Evolutionary conservation across 176 grass and related monocot genomes (phyloP).

Genomic region (Musa troglodytarum): DNA sequence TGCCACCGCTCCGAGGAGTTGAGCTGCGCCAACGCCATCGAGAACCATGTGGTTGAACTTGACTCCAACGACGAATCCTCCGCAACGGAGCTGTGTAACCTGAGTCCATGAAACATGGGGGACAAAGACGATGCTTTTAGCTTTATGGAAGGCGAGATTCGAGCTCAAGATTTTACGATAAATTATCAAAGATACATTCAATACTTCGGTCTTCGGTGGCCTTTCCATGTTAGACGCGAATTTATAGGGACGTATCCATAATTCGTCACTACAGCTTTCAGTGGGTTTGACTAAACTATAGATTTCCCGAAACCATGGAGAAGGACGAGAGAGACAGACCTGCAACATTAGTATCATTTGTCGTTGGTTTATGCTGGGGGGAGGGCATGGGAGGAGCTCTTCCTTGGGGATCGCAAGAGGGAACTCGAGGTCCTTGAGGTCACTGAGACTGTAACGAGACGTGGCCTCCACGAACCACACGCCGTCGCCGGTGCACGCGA

Average conservation of each 20-base stretch:
- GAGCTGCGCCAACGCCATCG: slow-evolving; percentile 13
- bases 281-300: no score
- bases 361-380: slow-evolving; percentile 43
- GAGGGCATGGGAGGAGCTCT: slow-evolving; percentile 51
- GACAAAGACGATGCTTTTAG: background rate
- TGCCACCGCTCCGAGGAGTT: slow-evolving; percentile 10
- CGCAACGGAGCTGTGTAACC: slow-evolving; percentile 30
- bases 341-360: slow-evolving; percentile 69
- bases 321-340: slow-evolving; percentile 19
- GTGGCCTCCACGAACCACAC: slow-evolving; percentile 75
- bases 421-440: slow-evolving; percentile 69
- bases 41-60: slow-evolving; percentile 18
- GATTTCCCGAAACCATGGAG: background rate
- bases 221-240: no score
- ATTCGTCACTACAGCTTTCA: no score
- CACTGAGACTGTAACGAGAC: slow-evolving; percentile 48
- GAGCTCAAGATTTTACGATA: no score
- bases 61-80: slow-evolving; percentile 22
- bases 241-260: no score
- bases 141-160: background rate
- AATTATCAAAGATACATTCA: no score
- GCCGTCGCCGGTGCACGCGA: slow-evolving; percentile 67
- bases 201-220: no score
- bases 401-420: slow-evolving; percentile 70
- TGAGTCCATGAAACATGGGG: background rate